Percentiles rank a stretch among this genome's conserved stretches.
Conservation (phyloP, 2,329 filamentous ascomycete genomes). For the Leptographium lundbergii region DNA sequence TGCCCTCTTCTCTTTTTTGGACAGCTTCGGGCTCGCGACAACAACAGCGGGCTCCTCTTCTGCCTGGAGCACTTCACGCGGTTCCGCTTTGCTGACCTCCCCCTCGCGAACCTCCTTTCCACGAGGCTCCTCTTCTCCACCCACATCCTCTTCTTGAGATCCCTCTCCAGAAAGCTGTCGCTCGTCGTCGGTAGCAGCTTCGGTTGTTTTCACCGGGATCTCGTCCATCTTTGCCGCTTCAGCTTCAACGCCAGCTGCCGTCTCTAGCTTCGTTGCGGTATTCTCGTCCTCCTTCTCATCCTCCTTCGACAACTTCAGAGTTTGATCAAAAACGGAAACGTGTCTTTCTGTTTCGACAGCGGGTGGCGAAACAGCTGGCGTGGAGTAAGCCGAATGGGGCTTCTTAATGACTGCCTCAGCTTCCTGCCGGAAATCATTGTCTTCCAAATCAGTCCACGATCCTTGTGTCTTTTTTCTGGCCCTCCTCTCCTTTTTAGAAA, state of each 20-base stretch:
- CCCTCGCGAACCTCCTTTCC: neutral
- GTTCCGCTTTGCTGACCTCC: neutral
- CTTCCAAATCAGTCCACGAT: neutral
- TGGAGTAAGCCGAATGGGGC: neutral
- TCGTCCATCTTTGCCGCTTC: too few relatives aligned
- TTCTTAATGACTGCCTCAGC: neutral
- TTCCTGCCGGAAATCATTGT: neutral
- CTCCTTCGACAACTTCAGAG: too few relatives aligned
- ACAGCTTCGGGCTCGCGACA: neutral
- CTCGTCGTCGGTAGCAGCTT: neutral
- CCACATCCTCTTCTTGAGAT: neutral
- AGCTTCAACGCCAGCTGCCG: too few relatives aligned
- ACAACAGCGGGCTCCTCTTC: neutral
- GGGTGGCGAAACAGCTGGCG: too few relatives aligned
- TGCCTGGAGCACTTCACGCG: neutral
- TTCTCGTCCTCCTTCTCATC: too few relatives aligned
- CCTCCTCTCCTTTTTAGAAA: neutral
- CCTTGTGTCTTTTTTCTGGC: conserved; percentile 1
- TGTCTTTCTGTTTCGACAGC: too few relatives aligned
- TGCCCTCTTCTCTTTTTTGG: conserved; percentile 3
- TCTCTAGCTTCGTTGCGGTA: neutral
- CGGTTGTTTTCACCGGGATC: neutral
- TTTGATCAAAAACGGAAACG: too few relatives aligned
- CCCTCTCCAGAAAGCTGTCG: neutral
- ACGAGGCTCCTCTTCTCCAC: neutral